Evolutionary conservation across 768 basidiomycete genomes (phyloP).

Genomic region (Boletus pseudo-olivaceus): DNA sequence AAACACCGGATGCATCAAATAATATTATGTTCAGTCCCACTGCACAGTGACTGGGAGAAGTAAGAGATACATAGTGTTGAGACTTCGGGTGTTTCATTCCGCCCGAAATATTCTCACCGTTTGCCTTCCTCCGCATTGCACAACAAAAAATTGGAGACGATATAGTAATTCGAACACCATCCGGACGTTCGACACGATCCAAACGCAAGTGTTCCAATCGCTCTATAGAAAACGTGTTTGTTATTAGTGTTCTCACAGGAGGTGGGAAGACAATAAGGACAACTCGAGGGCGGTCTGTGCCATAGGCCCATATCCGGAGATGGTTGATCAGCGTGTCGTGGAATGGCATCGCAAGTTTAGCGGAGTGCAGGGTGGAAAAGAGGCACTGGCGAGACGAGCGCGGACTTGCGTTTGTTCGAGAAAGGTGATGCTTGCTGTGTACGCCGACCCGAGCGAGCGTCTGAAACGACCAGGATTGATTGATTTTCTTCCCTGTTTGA

Average conservation of each 20-base stretch:
- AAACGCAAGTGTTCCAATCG: constrained; percentile 98
- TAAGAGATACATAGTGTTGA: too few species aligned
- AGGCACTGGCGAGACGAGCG: constrained; percentile 95
- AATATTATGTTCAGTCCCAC: too few species aligned
- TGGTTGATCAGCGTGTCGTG: constrained; percentile 86
- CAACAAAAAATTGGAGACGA: constrained; percentile 86
- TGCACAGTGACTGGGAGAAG: too few species aligned
- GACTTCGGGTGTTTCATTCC: constrained; percentile 94
- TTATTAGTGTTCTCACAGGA: constrained; percentile 95
- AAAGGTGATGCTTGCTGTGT: constrained; percentile 93
- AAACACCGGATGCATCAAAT: background rate
- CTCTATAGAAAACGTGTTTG: constrained; percentile 97
- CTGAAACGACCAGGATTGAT: too few species aligned
- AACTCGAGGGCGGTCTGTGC: constrained; percentile 82
- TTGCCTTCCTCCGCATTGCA: constrained; percentile 89
- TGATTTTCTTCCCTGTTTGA: background rate
- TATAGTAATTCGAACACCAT: constrained; percentile 72
- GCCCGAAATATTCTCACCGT: constrained; percentile 89
- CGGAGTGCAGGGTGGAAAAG: constrained; percentile 83
- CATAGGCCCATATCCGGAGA: constrained; percentile 92
- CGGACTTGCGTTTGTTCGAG: constrained; percentile 85
- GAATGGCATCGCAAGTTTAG: constrained; percentile 91
- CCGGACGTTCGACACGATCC: constrained; percentile 95
- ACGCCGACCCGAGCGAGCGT: constrained; percentile 79
- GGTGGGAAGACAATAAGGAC: constrained; percentile 93